Evolutionary conservation across 2,329 filamentous ascomycete genomes (phyloP).

Genomic region (Diaporthe nobilis): DNA sequence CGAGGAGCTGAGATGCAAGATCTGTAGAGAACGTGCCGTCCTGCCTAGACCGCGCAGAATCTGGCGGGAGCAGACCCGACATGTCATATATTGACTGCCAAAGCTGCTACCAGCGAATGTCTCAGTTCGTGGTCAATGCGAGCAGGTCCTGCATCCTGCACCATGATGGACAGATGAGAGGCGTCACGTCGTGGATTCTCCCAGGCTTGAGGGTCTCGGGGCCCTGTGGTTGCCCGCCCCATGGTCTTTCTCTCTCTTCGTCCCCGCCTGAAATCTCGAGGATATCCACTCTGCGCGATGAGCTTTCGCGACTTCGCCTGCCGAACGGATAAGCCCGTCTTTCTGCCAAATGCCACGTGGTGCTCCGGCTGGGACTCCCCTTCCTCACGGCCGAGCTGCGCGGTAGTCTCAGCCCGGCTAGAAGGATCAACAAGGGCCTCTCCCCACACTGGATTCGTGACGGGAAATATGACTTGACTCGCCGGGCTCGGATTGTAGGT

Average conservation of each 20-base stretch:
- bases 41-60: not conserved
- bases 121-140: not conserved
- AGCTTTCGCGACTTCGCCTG: not conserved
- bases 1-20: constrained; percentile 15
- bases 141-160: not conserved
- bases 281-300: not conserved
- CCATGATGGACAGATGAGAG: not conserved
- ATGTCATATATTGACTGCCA: not conserved
- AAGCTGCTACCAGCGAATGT: not conserved
- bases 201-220: constrained; percentile 1
- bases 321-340: constrained; percentile 8
- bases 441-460: constrained; percentile 6
- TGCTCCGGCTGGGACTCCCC: constrained; percentile 3
- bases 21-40: not conserved
- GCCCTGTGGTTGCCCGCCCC: not conserved
- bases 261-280: not conserved
- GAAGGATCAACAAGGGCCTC: constrained; percentile 8
- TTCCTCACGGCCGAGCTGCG: constrained; percentile 13
- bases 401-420: not conserved
- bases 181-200: not conserved
- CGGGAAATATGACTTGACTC: constrained; percentile 15
- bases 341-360: constrained; percentile 3
- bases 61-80: not conserved
- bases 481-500: not conserved
- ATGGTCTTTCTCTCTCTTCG: not conserved